These are phyloP conservation scores for Verruconis gallopava DNA, from an alignment of 2,329 filamentous ascomycete species.

Conservation along the genomic window DNA sequence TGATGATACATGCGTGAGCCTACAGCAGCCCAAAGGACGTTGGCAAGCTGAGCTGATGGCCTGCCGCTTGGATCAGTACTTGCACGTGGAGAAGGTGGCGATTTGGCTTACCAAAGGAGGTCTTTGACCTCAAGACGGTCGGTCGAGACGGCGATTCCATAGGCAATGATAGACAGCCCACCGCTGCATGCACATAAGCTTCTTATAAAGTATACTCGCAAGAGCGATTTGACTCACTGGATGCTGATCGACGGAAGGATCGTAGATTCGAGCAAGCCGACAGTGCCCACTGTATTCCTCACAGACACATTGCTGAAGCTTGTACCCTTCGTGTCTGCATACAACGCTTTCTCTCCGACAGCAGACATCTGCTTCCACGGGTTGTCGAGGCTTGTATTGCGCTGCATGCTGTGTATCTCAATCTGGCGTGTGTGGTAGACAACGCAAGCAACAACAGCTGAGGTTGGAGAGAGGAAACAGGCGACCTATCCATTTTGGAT, in stretches of 20 bases:
- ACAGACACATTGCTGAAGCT: neutral
- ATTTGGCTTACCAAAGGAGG: constrained; percentile 36
- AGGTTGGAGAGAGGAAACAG: neutral
- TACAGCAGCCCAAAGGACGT: constrained; percentile 48
- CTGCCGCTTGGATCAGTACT: neutral
- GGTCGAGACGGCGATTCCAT: constrained; percentile 38
- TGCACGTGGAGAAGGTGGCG: too few species aligned
- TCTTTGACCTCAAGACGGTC: constrained; percentile 48
- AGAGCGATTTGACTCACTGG: constrained; percentile 30
- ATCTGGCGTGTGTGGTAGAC: too few species aligned
- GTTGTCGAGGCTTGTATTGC: neutral
- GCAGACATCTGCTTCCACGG: neutral
- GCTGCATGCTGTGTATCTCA: neutral
- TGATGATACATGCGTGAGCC: constrained; percentile 37
- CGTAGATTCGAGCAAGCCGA: constrained; percentile 41
- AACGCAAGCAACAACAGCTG: too few species aligned
- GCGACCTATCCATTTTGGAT: neutral
- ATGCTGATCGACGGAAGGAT: constrained; percentile 42
- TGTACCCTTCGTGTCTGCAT: neutral
- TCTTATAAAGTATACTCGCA: too few species aligned
- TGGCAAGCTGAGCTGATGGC: constrained; percentile 39
- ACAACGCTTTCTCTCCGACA: neutral
- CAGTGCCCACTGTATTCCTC: constrained; percentile 8
- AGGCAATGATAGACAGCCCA: constrained; percentile 39
- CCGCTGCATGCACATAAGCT: neutral